Conservation (phyloP, 257 asterid species). For the Rhazya stricta region DNA sequence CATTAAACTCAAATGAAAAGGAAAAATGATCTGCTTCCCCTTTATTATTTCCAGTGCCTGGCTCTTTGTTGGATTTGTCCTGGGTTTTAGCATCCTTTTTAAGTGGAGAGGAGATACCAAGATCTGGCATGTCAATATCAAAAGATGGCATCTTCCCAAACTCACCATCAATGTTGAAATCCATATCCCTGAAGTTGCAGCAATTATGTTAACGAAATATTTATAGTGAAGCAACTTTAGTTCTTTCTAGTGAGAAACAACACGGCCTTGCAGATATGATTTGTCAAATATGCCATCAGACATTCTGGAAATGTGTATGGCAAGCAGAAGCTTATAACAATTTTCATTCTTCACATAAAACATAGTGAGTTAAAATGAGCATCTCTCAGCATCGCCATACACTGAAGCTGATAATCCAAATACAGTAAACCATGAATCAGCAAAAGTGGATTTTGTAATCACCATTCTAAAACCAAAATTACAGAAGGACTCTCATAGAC, state of each 20-base stretch:
- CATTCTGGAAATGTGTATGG: background rate
- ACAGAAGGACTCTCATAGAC: conserved; percentile 19
- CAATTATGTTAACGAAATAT: conserved; percentile 22
- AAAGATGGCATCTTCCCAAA: conserved; percentile 77
- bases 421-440: background rate
- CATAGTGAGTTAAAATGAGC: background rate
- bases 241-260: conserved; percentile 9
- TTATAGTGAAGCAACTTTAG: background rate
- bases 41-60: conserved; percentile 44
- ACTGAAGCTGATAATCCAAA: conserved; percentile 7
- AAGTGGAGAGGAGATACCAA: conserved; percentile 65
- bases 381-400: background rate
- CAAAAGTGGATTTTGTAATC: conserved; percentile 13
- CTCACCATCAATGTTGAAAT: conserved; percentile 73
- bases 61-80: conserved; percentile 41
- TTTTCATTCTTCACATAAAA: background rate
- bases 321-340: background rate
- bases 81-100: conserved; percentile 51
- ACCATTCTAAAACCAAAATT: conserved; percentile 19
- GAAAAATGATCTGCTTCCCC: conserved; percentile 53
- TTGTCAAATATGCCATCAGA: background rate
- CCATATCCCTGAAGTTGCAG: conserved; percentile 65
- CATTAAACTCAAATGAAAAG: conserved; percentile 74
- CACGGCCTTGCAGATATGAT: background rate
- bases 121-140: conserved; percentile 73